Conservation (phyloP, 208 protist species). For the Trypanosoma scelopori region DNA sequence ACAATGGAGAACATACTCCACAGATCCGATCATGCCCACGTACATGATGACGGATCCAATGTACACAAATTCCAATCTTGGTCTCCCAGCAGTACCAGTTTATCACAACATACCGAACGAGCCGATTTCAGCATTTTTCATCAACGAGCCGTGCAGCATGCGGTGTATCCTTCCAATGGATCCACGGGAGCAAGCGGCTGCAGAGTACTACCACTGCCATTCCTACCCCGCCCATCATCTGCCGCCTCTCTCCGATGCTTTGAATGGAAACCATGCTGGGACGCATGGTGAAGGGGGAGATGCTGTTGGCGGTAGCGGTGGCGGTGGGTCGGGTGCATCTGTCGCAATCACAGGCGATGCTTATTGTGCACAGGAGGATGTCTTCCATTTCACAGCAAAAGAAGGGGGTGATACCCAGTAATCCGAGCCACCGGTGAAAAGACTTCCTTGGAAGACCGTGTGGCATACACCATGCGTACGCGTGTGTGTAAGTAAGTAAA, state of each 20-base stretch:
- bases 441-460: no score
- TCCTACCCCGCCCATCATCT: background rate
- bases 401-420: background rate
- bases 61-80: background rate
- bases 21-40: background rate
- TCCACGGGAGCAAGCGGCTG: background rate
- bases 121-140: background rate
- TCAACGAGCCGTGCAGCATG: background rate
- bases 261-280: background rate
- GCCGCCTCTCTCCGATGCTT: background rate
- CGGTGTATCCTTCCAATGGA: background rate
- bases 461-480: no score
- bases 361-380: background rate
- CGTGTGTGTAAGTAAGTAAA: constrained; percentile 11
- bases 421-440: no score
- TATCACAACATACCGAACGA: background rate
- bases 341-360: background rate
- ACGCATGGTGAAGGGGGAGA: background rate
- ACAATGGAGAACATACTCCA: background rate
- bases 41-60: constrained; percentile 4
- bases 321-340: background rate
- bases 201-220: background rate
- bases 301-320: background rate
- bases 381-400: background rate
- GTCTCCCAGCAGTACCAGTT: background rate